Percentiles rank a stretch among this genome's conserved stretches.
Conservation (phyloP, 306 rosid genomes). For the Citrullus amarus region DNA sequence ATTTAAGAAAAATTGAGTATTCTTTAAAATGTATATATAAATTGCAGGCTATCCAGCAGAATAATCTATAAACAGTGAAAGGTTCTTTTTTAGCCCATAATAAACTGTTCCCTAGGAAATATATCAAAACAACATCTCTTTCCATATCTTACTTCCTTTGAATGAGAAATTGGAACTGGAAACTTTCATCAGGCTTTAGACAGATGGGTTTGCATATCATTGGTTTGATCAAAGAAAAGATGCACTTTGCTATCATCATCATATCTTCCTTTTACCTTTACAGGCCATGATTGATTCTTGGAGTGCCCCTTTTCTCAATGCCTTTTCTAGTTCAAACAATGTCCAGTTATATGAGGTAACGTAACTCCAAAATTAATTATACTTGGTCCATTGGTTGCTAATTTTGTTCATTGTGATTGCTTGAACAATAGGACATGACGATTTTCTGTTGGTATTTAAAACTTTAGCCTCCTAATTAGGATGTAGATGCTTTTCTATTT, state of each 20-base stretch:
- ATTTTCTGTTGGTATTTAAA: background rate
- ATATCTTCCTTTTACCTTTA: constrained; percentile 14
- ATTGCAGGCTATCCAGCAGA: background rate
- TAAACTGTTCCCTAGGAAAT: background rate
- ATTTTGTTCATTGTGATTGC: background rate
- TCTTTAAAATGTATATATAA: background rate
- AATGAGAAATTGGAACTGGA: background rate
- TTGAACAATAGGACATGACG: background rate
- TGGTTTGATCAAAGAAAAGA: background rate
- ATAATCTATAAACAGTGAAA: background rate
- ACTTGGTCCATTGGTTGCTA: background rate
- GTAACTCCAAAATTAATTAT: background rate
- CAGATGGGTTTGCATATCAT: background rate
- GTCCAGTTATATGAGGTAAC: constrained; percentile 55
- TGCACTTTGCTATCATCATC: background rate
- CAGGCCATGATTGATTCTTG: constrained; percentile 77
- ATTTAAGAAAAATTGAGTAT: background rate
- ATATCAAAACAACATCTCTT: background rate
- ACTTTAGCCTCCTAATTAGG: background rate
- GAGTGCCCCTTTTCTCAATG: constrained; percentile 50
- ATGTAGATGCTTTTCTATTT: background rate
- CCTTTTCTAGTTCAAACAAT: constrained; percentile 39
- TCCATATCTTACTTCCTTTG: background rate
- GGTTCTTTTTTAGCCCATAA: background rate
- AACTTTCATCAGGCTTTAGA: background rate